phyloP scores from a whole-genome alignment of 164 flowering plant species.

The Chloranthus sessilifolius region DNA sequence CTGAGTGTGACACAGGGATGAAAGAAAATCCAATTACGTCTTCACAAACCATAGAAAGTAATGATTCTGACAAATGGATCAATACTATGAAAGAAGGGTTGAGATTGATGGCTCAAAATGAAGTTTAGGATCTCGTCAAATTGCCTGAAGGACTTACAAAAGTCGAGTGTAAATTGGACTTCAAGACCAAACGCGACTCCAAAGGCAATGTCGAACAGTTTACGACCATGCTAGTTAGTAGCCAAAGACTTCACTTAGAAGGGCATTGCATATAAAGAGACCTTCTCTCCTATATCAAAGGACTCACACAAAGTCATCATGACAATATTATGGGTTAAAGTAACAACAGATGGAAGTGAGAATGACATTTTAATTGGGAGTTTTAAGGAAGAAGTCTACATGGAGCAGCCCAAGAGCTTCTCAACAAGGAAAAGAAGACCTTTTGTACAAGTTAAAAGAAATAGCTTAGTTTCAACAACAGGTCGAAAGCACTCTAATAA shows the following conservation, averaged over 20 bases:
- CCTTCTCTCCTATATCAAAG: neutral
- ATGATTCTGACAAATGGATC: neutral
- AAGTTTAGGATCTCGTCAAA: neutral
- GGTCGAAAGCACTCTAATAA: too few relatives aligned
- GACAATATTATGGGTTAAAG: neutral
- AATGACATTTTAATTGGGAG: too few relatives aligned
- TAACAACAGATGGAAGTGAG: neutral
- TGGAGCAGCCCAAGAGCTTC: too few relatives aligned
- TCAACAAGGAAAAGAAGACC: neutral
- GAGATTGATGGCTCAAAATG: neutral
- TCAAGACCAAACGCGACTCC: constrained; percentile 1
- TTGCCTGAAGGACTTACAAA: neutral
- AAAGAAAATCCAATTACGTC: neutral
- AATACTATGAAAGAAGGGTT: constrained; percentile 1
- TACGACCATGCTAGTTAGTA: neutral
- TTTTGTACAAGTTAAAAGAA: too few relatives aligned
- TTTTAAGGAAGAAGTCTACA: too few relatives aligned
- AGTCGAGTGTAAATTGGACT: neutral
- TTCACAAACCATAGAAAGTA: constrained; percentile 1
- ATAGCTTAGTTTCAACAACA: too few relatives aligned
- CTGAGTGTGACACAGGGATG: neutral
- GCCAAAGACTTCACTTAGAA: neutral
- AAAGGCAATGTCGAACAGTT: neutral
- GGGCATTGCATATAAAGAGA: neutral
- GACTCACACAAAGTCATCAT: constrained; percentile 1